Conservation (phyloP, 139 green algal species). For the Ulvella scutata region DNA sequence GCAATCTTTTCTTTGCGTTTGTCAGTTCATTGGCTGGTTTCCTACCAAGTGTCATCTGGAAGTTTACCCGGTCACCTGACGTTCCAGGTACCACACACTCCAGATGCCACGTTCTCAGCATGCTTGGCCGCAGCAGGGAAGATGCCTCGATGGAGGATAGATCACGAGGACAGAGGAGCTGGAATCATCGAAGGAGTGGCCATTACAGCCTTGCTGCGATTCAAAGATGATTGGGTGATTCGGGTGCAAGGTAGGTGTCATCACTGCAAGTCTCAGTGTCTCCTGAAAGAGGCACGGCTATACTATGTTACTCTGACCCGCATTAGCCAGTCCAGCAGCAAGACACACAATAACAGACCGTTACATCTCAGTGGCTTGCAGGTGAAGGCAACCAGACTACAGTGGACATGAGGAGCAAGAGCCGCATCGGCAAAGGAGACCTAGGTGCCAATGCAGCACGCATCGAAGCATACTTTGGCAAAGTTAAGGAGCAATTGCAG, state of each 20-base stretch:
- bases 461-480: conserved; percentile 14
- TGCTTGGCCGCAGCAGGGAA: conserved; percentile 1
- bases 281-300: background rate
- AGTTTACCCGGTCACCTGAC: too few relatives aligned
- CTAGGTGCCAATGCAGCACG: conserved; percentile 27
- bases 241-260: too few relatives aligned
- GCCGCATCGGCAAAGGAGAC: conserved; percentile 30
- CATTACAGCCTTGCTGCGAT: conserved; percentile 23
- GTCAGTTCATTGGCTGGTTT: background rate
- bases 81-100: background rate
- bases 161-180: conserved; percentile 3
- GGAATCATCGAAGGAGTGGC: conserved; percentile 20
- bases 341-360: too few relatives aligned
- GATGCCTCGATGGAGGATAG: conserved; percentile 20
- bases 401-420: conserved; percentile 16
- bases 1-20: background rate
- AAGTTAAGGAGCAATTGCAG: conserved; percentile 13
- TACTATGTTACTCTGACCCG: too few relatives aligned
- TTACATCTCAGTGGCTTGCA: too few relatives aligned
- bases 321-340: too few relatives aligned
- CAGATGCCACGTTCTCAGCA: background rate
- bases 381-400: too few relatives aligned
- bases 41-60: background rate
- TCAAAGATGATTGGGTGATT: conserved; percentile 27
- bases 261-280: conserved; percentile 1